These are phyloP conservation scores for Entonaema liquescens DNA, from an alignment of 495 filamentous ascomycete genomes.

Conservation along the genomic window DNA sequence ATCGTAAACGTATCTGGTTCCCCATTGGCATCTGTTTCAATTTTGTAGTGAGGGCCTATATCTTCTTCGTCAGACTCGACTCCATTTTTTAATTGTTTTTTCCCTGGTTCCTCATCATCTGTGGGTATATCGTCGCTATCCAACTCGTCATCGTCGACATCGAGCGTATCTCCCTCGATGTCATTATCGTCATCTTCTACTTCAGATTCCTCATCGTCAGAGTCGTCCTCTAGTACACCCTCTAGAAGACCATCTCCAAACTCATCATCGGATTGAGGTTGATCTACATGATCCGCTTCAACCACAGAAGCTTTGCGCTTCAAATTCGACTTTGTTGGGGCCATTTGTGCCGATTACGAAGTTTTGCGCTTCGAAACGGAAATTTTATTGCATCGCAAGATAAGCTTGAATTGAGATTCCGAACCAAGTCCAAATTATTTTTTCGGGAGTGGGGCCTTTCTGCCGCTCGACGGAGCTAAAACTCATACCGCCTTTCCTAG, in stretches of 20 bases:
- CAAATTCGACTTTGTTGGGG: conserved; percentile 46
- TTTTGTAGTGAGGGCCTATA: conserved; percentile 62
- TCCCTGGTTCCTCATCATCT: conserved; percentile 58
- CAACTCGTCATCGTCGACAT: conserved; percentile 57
- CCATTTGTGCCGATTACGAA: conserved; percentile 46
- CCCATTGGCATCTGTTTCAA: conserved; percentile 66
- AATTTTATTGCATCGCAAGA: conserved; percentile 16
- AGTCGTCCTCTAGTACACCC: conserved; percentile 64
- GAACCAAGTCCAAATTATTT: conserved; percentile 23
- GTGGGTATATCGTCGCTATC: conserved; percentile 67
- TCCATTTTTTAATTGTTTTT: conserved; percentile 43
- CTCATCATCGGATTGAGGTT: conserved; percentile 68
- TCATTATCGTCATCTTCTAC: conserved; percentile 38
- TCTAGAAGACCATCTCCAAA: conserved; percentile 70
- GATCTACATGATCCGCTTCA: conserved; percentile 47
- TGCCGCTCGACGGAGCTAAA: conserved; percentile 9
- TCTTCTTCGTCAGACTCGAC: conserved; percentile 49
- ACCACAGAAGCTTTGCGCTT: conserved; percentile 56
- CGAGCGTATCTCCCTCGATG: conserved; percentile 56
- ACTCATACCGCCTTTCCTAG: conserved; percentile 30
- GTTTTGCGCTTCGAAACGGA: conserved; percentile 6
- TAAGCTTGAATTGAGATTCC: conserved; percentile 14
- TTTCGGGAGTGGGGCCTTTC: conserved; percentile 36
- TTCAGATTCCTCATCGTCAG: conserved; percentile 54
- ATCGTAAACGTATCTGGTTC: conserved; percentile 67